Conservation (phyloP, 768 basidiomycete species). For the Xerocomus brunneocitrinus region DNA sequence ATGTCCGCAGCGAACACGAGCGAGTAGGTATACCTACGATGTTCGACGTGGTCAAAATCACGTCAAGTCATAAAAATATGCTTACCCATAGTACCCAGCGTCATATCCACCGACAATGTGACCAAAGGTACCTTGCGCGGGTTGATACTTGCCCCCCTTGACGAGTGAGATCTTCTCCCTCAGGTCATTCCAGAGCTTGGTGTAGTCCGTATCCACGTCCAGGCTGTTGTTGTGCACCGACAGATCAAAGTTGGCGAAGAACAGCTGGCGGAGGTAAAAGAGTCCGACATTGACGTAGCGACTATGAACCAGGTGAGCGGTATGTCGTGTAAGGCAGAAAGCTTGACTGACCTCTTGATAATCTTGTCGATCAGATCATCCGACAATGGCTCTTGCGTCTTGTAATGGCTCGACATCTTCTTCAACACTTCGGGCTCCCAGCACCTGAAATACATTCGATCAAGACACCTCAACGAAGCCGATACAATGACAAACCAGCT, state of each 20-base stretch:
- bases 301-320: slow-evolving; percentile 26
- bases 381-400: slow-evolving; percentile 67
- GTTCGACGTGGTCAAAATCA: background rate
- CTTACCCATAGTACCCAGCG: slow-evolving; percentile 60
- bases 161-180: slow-evolving; percentile 68
- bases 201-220: slow-evolving; percentile 63
- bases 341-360: slow-evolving; percentile 56
- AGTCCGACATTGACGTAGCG: slow-evolving; percentile 81
- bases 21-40: slow-evolving; percentile 62
- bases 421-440: slow-evolving; percentile 78
- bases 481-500: slow-evolving; percentile 56
- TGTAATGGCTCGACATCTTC: slow-evolving; percentile 74
- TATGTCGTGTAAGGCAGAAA: background rate
- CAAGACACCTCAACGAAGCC: background rate
- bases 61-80: background rate
- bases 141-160: slow-evolving; percentile 48
- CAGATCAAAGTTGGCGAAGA: slow-evolving; percentile 50
- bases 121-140: slow-evolving; percentile 72
- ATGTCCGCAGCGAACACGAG: slow-evolving; percentile 58
- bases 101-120: slow-evolving; percentile 77
- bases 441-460: slow-evolving; percentile 43
- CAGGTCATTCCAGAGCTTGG: slow-evolving; percentile 72
- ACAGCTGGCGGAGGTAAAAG: slow-evolving; percentile 65
- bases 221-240: slow-evolving; percentile 30
- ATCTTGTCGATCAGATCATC: slow-evolving; percentile 70